phyloP scores from a whole-genome alignment of 495 filamentous ascomycete species.

The Penicillium alfredii region DNA sequence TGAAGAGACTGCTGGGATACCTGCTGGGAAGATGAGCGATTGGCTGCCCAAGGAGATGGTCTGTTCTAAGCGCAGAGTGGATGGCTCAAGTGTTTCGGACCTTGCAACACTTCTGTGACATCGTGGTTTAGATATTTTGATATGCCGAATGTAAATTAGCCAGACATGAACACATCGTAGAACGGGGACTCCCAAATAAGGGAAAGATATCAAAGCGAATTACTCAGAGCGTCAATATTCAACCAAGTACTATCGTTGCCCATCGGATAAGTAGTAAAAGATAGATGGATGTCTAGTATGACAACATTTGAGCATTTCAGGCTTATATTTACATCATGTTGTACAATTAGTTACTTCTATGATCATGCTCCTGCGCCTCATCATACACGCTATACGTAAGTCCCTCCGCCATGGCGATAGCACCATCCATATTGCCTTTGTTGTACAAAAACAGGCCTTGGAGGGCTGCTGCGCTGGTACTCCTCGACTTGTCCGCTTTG shows the following conservation, averaged over 20 bases:
- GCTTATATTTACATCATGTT: conserved; percentile 27
- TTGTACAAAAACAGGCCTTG: conserved; percentile 94
- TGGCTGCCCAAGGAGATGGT: conserved; percentile 13
- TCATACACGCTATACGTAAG: conserved; percentile 40
- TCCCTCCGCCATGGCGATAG: conserved; percentile 70
- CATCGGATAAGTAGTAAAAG: too few relatives aligned
- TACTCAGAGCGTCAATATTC: too few relatives aligned
- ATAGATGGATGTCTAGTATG: too few relatives aligned
- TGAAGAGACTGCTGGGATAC: conserved; percentile 6
- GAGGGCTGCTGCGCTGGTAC: conserved; percentile 78
- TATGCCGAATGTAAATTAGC: too few relatives aligned
- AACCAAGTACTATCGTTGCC: too few relatives aligned
- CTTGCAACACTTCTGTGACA: conserved; percentile 6
- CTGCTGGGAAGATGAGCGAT: conserved; percentile 8
- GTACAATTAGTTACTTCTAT: conserved; percentile 21
- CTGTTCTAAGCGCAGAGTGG: conserved; percentile 6
- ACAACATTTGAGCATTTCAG: too few relatives aligned
- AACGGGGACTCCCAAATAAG: too few relatives aligned
- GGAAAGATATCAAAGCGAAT: too few relatives aligned
- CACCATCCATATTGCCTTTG: conserved; percentile 82
- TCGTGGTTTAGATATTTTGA: neutral
- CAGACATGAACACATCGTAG: too few relatives aligned
- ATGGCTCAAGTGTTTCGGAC: conserved; percentile 5
- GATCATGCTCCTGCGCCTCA: conserved; percentile 21
- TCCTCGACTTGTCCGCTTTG: conserved; percentile 33